These are phyloP conservation scores for Uronychia binucleata DNA, from an alignment of 73 alveolate species.

Conservation along the genomic window DNA sequence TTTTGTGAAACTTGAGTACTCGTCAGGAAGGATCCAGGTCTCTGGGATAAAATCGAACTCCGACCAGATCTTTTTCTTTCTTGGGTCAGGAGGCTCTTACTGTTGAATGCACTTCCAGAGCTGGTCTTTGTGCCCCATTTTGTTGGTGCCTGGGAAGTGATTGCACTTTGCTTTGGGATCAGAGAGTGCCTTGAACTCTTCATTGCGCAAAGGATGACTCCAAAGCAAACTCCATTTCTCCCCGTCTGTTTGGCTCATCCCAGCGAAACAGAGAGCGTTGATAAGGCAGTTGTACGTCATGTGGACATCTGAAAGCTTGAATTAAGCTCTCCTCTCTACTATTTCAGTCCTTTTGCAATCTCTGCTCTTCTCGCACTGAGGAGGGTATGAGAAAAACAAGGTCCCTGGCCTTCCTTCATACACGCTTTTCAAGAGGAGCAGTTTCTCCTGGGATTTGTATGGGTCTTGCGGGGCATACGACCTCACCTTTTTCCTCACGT, in stretches of 20 bases:
- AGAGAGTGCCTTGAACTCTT: constrained; percentile 42
- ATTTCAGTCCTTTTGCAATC: neutral
- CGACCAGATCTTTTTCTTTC: constrained; percentile 57
- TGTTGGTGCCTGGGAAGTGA: constrained; percentile 91
- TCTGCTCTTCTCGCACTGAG: constrained; percentile 7
- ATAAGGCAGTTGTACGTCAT: constrained; percentile 39
- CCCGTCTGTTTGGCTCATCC: constrained; percentile 36
- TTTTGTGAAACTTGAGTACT: constrained; percentile 63
- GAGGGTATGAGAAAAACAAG: constrained; percentile 18
- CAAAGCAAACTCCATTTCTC: constrained; percentile 45
- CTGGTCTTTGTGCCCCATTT: constrained; percentile 83
- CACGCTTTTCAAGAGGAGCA: neutral
- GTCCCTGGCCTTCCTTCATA: constrained; percentile 13
- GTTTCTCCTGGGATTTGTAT: neutral
- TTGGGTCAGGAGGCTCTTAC: constrained; percentile 49
- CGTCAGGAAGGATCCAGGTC: constrained; percentile 89
- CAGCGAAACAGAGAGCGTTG: constrained; percentile 45
- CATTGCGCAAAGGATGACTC: constrained; percentile 38
- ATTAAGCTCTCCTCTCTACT: neutral
- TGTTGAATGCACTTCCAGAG: constrained; percentile 72
- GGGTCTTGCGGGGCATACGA: neutral
- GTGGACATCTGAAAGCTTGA: constrained; percentile 24
- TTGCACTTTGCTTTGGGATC: constrained; percentile 71
- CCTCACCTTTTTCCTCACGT: neutral
- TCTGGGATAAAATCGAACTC: constrained; percentile 83